Evolutionary conservation across 108 stramenopile genomes (phyloP), one percentile per base, ranked within the genome.

Genomic region (Schizochytrium sp.): DNA sequence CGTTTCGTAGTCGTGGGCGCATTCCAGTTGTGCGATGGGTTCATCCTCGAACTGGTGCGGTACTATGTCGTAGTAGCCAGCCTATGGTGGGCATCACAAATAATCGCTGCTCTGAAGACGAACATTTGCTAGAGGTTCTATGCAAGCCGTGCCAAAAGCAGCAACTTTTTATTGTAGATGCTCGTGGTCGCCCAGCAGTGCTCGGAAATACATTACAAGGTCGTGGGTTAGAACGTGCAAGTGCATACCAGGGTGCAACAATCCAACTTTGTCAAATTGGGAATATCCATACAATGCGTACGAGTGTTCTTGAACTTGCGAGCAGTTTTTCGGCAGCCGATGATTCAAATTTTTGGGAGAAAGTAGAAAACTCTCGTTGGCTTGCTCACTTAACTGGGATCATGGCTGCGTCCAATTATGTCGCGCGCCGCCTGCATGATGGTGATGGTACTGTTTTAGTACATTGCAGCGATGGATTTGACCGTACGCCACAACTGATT

Each of bases 401-500:
- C 61, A 89, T 98, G 42, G 90, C 95, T 3, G 96, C 97, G 4
- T 91, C 97, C 15, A 96, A 95, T 94, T 94, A 95, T 55, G 93
- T 96, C 3, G 98, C 98, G 46, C 95, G 91, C 72, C 96, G 95
- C 91, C 93, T 97, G 45, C 96, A 97, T 91, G 93, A 95, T 55
- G 93, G 96, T 89, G 94, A 96, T 55, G 88, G 95, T 38, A 96
- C 97, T 3, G 95, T 99, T 1, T 92, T 99, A 50, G 92, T 99
- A 46, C 99, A 99, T 90, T 99, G 99, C 88, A 96, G 95, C 73
- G 97, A 99, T 89, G 99, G 99, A 19, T 99, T 98, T 98, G 99
- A 99, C 94, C 93, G 99, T 45, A 99, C 99, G 1, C 92, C 96
- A 12, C 99, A 99, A 93, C 96, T 98, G 0, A 89, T 94, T 4